phyloP scores from a whole-genome alignment of 192 early-diverging fungal species.

The Coemansia sp. region DNA sequence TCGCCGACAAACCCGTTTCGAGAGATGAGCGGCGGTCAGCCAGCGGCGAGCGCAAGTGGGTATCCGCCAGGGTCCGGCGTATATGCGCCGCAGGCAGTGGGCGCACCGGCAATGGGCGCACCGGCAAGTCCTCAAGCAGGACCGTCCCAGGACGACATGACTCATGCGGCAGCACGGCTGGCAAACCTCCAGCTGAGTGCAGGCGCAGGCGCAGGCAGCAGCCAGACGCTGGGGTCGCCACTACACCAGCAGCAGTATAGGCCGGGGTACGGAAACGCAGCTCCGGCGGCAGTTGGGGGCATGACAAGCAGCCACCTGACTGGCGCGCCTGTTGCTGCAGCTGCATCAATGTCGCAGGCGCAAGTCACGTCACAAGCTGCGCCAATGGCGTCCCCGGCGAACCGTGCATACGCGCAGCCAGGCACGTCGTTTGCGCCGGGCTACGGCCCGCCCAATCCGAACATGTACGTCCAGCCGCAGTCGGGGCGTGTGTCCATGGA shows the following conservation, averaged over 20 bases:
- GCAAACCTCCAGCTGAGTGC: slow-evolving; percentile 46
- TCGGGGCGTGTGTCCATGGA: slow-evolving; percentile 1
- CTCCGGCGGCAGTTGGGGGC: slow-evolving; percentile 10
- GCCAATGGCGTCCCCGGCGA: slow-evolving; percentile 2
- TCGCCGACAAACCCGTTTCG: slow-evolving; percentile 50
- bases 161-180: slow-evolving; percentile 27
- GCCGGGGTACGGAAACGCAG: slow-evolving; percentile 17
- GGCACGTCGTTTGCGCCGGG: slow-evolving; percentile 41
- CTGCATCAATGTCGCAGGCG: slow-evolving; percentile 14
- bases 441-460: slow-evolving; percentile 29
- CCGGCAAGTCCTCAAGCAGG: no score
- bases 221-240: slow-evolving; percentile 3
- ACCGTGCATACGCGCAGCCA: slow-evolving; percentile 6
- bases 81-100: neutral
- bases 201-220: slow-evolving; percentile 1
- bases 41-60: slow-evolving; percentile 4
- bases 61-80: slow-evolving; percentile 11
- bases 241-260: slow-evolving; percentile 2
- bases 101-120: neutral
- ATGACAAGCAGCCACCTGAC: slow-evolving; percentile 28
- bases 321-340: slow-evolving; percentile 14
- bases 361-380: slow-evolving; percentile 10
- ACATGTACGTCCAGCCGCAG: neutral
- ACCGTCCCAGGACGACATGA: slow-evolving; percentile 19
- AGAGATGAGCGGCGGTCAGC: slow-evolving; percentile 22